Base-by-base conservation (phyloP, 140 eudicot genomes). In the Oenanthe javanica region DNA sequence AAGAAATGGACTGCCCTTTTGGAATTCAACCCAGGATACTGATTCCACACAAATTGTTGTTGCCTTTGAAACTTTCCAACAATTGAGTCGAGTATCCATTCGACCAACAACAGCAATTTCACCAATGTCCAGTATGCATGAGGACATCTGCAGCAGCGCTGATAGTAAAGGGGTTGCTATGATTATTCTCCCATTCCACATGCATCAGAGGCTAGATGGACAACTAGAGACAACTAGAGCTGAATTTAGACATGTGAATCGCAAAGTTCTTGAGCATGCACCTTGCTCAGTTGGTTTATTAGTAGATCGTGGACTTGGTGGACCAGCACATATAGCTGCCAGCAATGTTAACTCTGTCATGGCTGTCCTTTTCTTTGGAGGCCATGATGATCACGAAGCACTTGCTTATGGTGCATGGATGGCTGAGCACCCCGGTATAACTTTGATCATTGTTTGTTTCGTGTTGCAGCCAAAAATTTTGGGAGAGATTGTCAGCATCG, bases 161-260 rank as follows among this genome's bases (percentile, higher is more conserved):
- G 79, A 83, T 40, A 67, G 46, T 31, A 83, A 83, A 38, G 45
- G 83, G 59, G 85, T 46, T 2, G 83, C 89, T 4, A 83, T 86
- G 78, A 78, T 86, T 23, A 78, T 86, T 43, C 66, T 86, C 11
- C 89, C 89, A 27, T 86, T 83, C 51, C 89, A 83, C 82, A 86
- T 83, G 83, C 87, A 86, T 61, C 87, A 80, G 61, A 81, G 85
- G 63, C 63, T 86, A 38, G 89, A 86, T 66, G 89, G 89, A 21
- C 59, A 77, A 42, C 21, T 86, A 9, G 89, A 86, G 86, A 82
- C 84, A 2, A 83, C 82, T 12, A 78, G 86, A 38, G 74, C 81
- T 12, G 89, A 80, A 9, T 80, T 79, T 49, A 43, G 80, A 63
- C 13, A 11, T 51, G 83, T 83, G 14, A 86, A 86, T 57, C 79